These are phyloP conservation scores for Aspergillus quadricinctus DNA, from an alignment of 2,329 filamentous ascomycete genomes.

Conservation along the genomic window DNA sequence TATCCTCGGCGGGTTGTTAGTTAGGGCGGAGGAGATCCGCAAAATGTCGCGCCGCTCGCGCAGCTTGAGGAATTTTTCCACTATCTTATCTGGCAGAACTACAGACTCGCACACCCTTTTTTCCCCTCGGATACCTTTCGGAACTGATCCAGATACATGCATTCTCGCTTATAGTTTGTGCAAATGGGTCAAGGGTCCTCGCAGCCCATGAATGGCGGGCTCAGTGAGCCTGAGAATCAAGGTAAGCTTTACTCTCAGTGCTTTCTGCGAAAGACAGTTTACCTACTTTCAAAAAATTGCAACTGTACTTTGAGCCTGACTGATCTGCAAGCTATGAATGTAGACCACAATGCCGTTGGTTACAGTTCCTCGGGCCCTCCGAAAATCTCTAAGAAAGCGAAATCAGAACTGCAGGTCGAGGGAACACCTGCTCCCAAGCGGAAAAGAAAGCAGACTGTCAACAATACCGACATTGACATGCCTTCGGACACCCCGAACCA, in stretches of 20 bases:
- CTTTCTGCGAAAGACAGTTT: not conserved
- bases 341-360: not conserved
- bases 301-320: not conserved
- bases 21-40: not conserved
- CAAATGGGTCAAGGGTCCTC: conserved; percentile 19
- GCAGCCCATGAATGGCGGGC: conserved; percentile 8
- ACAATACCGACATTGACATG: not conserved
- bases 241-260: conserved; percentile 6
- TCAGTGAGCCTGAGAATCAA: not conserved
- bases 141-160: not conserved
- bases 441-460: conserved; percentile 11
- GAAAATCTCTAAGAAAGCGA: not conserved
- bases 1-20: not conserved
- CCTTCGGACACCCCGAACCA: not conserved
- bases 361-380: not conserved
- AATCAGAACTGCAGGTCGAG: not conserved
- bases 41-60: not conserved
- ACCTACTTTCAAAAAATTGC: not conserved
- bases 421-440: conserved; percentile 1
- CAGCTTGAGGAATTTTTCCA: not conserved
- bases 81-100: not conserved
- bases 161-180: not conserved
- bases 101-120: not conserved
- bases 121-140: conserved; percentile 2
- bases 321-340: not conserved